Evolutionary conservation across 768 basidiomycete species (phyloP).

Genomic region (Tylopilus felleus): DNA sequence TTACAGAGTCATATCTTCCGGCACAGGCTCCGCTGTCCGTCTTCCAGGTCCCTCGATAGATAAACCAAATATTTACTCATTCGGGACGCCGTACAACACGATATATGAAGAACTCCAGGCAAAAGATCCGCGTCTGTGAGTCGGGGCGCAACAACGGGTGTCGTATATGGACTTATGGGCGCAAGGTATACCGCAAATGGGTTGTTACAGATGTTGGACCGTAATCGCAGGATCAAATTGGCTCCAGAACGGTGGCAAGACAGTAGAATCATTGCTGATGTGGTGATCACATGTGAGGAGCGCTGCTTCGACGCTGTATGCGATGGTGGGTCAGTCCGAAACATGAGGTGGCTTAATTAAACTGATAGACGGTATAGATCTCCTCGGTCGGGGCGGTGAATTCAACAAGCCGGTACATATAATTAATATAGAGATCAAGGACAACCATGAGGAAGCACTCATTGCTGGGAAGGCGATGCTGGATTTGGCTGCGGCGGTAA

Average conservation of each 20-base stretch:
- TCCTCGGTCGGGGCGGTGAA: constrained; percentile 84
- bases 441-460: constrained; percentile 97
- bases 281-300: constrained; percentile 99
- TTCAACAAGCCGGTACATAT: constrained; percentile 92
- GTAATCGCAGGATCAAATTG: constrained; percentile 85
- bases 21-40: constrained; percentile 96
- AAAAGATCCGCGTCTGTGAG: constrained; percentile 85
- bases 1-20: constrained; percentile 87
- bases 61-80: constrained; percentile 94
- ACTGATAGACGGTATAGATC: constrained; percentile 48
- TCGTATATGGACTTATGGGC: constrained; percentile 12
- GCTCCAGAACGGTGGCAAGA: constrained; percentile 99
- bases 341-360: constrained; percentile 8
- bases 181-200: constrained; percentile 90
- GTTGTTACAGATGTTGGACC: constrained; percentile 91
- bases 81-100: constrained; percentile 94
- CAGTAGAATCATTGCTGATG: constrained; percentile 80
- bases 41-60: constrained; percentile 95
- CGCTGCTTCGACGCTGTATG: constrained; percentile 98
- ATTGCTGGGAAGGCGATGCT: constrained; percentile 95
- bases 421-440: constrained; percentile 98
- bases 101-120: constrained; percentile 87
- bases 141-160: constrained; percentile 10
- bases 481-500: constrained; percentile 83
- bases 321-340: constrained; percentile 64